Evolutionary conservation across 179 eudicot species (phyloP).

Genomic region (Drosera spatulata): DNA sequence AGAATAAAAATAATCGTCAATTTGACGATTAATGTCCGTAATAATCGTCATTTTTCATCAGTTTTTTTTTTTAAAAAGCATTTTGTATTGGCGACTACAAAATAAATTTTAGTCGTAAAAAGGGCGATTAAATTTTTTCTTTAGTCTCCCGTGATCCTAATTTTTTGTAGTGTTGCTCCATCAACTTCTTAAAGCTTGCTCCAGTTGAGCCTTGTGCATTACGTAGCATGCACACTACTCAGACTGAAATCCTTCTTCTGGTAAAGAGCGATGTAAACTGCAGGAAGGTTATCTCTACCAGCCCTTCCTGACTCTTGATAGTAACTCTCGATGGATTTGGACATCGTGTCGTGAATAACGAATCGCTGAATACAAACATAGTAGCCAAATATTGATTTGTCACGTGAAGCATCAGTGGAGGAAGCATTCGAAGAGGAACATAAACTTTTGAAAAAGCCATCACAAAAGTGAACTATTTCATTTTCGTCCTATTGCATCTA

Average conservation of each 20-base stretch:
- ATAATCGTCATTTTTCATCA: no score
- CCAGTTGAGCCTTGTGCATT: slow-evolving; percentile 54
- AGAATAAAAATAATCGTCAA: no score
- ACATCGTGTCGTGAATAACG: slow-evolving; percentile 89
- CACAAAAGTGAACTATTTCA: no score
- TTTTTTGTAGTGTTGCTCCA: no score
- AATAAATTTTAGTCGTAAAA: no score
- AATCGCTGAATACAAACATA: slow-evolving; percentile 52
- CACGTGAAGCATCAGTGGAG: no score
- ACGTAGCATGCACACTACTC: slow-evolving; percentile 89
- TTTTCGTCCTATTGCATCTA: no score
- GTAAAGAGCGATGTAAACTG: slow-evolving; percentile 59
- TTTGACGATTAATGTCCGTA: no score
- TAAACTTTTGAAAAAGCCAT: slow-evolving; percentile 37
- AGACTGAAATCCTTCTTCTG: slow-evolving; percentile 94
- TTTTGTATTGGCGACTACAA: no score
- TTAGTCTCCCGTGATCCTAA: no score
- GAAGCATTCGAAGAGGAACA: slow-evolving; percentile 21
- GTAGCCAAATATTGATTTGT: slow-evolving; percentile 5
- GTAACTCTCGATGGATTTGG: slow-evolving; percentile 94
- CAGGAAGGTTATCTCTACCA: slow-evolving; percentile 82
- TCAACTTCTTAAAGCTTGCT: slow-evolving; percentile 57
- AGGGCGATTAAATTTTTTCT: no score
- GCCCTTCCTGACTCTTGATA: slow-evolving; percentile 99
- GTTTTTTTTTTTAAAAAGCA: no score